Percentiles rank a stretch among this genome's conserved stretches.
Conservation (phyloP, 805 yeast species). For the Saccharomycopsis guyanensis region DNA sequence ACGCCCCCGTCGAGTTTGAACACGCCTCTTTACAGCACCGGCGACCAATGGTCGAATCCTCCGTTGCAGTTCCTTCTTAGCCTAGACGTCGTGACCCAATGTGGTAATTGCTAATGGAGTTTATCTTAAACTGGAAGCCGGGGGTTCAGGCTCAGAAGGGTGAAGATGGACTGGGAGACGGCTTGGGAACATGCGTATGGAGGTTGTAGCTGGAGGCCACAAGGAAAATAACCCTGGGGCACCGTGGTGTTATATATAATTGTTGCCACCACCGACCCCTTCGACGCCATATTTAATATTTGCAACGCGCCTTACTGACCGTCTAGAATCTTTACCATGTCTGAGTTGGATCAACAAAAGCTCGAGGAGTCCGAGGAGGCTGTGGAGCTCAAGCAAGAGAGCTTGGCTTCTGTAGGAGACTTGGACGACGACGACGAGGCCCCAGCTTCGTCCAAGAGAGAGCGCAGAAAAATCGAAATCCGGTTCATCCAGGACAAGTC, state of each 20-base stretch:
- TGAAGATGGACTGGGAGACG: too few species aligned
- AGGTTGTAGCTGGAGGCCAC: too few species aligned
- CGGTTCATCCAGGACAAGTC: conserved; percentile 96
- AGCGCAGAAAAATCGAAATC: conserved; percentile 88
- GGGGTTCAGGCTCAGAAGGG: background rate
- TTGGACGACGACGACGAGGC: conserved; percentile 43
- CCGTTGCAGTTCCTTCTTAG: background rate
- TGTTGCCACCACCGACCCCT: too few species aligned
- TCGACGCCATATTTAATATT: too few species aligned
- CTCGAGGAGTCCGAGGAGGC: conserved; percentile 16
- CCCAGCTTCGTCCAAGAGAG: conserved; percentile 29
- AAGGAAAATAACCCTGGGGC: too few species aligned
- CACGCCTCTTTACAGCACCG: too few species aligned
- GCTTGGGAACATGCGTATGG: too few species aligned
- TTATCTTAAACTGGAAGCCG: background rate
- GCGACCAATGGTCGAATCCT: too few species aligned
- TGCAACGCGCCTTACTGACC: too few species aligned
- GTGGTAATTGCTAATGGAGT: background rate
- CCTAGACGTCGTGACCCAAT: background rate
- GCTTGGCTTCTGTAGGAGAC: conserved; percentile 23
- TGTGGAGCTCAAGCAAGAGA: conserved; percentile 13
- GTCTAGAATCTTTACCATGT: too few species aligned
- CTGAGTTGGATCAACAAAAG: conserved; percentile 15
- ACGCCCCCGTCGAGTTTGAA: too few species aligned
- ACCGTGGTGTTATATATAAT: too few species aligned